These are phyloP conservation scores for Mortierella sp. DNA, from an alignment of 371 early-diverging fungal genomes.

Conservation along the genomic window DNA sequence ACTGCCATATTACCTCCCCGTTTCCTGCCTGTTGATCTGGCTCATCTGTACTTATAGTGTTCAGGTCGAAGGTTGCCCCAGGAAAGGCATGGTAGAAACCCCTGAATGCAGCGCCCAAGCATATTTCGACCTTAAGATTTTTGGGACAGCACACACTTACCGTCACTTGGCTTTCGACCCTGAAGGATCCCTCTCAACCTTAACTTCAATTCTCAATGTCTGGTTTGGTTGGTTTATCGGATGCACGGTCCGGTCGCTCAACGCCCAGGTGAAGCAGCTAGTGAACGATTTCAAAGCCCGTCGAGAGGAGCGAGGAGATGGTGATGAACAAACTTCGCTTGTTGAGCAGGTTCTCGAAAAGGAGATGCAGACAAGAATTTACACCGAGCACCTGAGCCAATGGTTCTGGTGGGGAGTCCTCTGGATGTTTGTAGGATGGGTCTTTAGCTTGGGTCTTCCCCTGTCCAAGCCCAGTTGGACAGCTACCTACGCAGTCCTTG, in stretches of 20 bases:
- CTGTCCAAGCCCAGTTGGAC: slow-evolving; percentile 67
- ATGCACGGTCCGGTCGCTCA: slow-evolving; percentile 43
- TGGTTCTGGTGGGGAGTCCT: slow-evolving; percentile 53
- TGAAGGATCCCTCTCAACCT: slow-evolving; percentile 63
- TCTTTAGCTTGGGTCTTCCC: slow-evolving; percentile 57
- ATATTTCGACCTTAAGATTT: slow-evolving; percentile 58
- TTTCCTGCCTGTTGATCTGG: slow-evolving; percentile 54
- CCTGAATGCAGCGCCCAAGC: slow-evolving; percentile 62
- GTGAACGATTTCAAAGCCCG: slow-evolving; percentile 30
- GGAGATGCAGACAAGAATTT: slow-evolving; percentile 33
- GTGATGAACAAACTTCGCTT: slow-evolving; percentile 1
- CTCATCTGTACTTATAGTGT: slow-evolving; percentile 56
- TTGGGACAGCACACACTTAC: slow-evolving; percentile 60
- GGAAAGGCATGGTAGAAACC: slow-evolving; percentile 31
- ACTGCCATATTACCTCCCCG: slow-evolving; percentile 40
- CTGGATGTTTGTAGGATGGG: slow-evolving; percentile 52
- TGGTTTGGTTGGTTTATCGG: slow-evolving; percentile 62
- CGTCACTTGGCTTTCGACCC: slow-evolving; percentile 59
- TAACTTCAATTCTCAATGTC: slow-evolving; percentile 58
- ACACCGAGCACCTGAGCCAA: slow-evolving; percentile 20
- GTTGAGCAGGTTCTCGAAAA: slow-evolving; percentile 31
- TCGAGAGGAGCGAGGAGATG: not conserved
- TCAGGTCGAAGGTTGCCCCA: slow-evolving; percentile 35
- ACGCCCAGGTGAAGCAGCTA: slow-evolving; percentile 34
- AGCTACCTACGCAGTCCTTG: slow-evolving; percentile 58